These are phyloP conservation scores for Aureobasidium sp. DNA, from an alignment of 2,329 filamentous ascomycete species.

Conservation along the genomic window DNA sequence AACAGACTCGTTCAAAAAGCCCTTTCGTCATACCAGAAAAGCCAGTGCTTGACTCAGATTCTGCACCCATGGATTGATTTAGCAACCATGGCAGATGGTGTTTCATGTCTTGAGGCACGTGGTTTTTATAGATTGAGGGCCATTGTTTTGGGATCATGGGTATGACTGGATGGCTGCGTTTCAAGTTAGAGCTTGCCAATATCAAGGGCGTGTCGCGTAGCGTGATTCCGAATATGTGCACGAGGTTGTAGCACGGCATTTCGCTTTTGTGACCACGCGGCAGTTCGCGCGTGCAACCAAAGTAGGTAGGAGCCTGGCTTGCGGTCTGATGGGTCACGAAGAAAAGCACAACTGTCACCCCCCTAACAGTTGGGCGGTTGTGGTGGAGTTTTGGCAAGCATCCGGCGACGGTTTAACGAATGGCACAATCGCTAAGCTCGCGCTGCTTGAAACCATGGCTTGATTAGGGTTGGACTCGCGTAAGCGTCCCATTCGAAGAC, in stretches of 20 bases:
- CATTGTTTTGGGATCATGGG: slow-evolving; percentile 3
- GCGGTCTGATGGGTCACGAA: not conserved
- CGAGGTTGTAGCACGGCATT: slow-evolving; percentile 2
- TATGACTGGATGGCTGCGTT: slow-evolving; percentile 4
- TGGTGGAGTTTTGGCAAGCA: slow-evolving; percentile 13
- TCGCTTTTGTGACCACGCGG: not conserved
- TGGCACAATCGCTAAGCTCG: slow-evolving; percentile 12
- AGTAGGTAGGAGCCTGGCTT: not conserved
- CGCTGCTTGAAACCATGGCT: slow-evolving; percentile 11
- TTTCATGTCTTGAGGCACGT: slow-evolving; percentile 5
- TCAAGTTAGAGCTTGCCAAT: slow-evolving; percentile 2
- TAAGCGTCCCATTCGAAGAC: slow-evolving; percentile 2
- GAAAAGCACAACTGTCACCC: not conserved
- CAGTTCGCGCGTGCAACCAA: not conserved
- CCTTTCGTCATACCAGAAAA: not conserved
- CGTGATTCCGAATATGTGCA: not conserved
- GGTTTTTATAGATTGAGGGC: slow-evolving; percentile 3
- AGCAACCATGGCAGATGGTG: slow-evolving; percentile 8
- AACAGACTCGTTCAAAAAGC: not conserved
- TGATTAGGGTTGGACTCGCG: slow-evolving; percentile 11
- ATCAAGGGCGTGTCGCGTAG: slow-evolving; percentile 5
- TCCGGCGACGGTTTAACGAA: slow-evolving; percentile 4
- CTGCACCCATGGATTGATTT: slow-evolving; percentile 8
- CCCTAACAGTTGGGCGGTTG: slow-evolving; percentile 7
- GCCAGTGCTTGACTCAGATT: not conserved